phyloP scores from a whole-genome alignment of 2,329 filamentous ascomycete species.

The Paraphoma sp. region DNA sequence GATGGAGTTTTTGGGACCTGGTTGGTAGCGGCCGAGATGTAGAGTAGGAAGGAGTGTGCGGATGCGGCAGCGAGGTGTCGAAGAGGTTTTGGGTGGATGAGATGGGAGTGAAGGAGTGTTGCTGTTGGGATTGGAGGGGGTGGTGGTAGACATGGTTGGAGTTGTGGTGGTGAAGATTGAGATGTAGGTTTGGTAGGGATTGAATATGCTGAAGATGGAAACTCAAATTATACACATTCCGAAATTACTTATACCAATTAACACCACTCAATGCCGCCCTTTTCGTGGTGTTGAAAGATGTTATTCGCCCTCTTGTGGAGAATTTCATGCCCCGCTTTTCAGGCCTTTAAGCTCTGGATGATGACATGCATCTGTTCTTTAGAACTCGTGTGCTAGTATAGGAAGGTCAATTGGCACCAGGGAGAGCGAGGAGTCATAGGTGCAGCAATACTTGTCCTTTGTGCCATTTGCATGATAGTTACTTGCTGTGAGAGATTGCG shows the following conservation, averaged over 20 bases:
- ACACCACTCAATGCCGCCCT: neutral
- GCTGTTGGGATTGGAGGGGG: no score
- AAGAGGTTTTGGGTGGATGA: neutral
- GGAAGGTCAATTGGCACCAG: no score
- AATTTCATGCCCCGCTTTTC: neutral
- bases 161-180: no score
- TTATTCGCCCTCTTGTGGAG: neutral
- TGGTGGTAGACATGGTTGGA: no score
- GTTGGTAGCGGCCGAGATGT: constrained; percentile 44
- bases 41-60: constrained; percentile 48
- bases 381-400: neutral
- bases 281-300: neutral
- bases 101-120: no score
- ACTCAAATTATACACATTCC: neutral
- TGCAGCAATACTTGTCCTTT: neutral
- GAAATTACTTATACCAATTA: neutral
- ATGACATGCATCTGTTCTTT: neutral
- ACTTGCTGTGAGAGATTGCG: neutral
- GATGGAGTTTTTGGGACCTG: constrained; percentile 52
- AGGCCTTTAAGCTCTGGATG: neutral
- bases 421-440: neutral
- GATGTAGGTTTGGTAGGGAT: constrained; percentile 10
- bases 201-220: neutral
- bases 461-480: neutral
- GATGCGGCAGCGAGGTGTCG: constrained; percentile 40